Evolutionary conservation across 176 grass and related monocot species (phyloP).

Genomic region (Triticum turgidum): DNA sequence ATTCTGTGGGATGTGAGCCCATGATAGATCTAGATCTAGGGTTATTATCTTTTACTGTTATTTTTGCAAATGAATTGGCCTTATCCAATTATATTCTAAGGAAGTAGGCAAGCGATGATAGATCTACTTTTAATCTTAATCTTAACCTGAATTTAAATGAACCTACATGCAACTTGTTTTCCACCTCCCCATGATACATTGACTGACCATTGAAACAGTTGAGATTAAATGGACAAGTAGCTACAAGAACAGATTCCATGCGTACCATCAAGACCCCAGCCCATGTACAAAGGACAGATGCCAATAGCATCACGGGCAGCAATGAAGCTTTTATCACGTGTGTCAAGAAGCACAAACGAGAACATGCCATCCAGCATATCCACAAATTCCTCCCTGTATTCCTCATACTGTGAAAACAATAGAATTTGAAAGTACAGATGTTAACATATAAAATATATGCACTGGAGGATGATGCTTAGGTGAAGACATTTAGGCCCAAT

Average conservation of each 20-base stretch:
- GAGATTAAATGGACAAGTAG: neutral
- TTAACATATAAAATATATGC: neutral
- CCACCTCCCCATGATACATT: neutral
- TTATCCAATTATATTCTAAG: neutral
- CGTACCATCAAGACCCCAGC: slow-evolving; percentile 97
- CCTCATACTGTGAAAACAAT: slow-evolving; percentile 75
- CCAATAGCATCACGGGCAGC: slow-evolving; percentile 97
- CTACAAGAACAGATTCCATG: slow-evolving; percentile 16
- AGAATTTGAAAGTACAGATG: slow-evolving; percentile 2
- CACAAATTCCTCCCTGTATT: slow-evolving; percentile 89
- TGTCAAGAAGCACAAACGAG: slow-evolving; percentile 95
- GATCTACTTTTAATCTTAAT: slow-evolving; percentile 9
- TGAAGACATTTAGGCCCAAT: neutral
- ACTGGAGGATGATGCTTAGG: neutral
- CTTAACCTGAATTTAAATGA: slow-evolving; percentile 6
- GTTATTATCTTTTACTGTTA: neutral
- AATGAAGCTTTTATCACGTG: slow-evolving; percentile 89
- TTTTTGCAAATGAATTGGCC: neutral
- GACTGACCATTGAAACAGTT: neutral
- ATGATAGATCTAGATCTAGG: neutral
- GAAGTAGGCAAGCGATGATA: neutral
- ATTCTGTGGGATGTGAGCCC: neutral
- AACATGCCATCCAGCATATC: slow-evolving; percentile 99
- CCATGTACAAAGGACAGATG: slow-evolving; percentile 97
- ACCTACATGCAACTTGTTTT: neutral